Evolutionary conservation across 257 asterid genomes (phyloP).

Genomic region (Fraxinus anomala): DNA sequence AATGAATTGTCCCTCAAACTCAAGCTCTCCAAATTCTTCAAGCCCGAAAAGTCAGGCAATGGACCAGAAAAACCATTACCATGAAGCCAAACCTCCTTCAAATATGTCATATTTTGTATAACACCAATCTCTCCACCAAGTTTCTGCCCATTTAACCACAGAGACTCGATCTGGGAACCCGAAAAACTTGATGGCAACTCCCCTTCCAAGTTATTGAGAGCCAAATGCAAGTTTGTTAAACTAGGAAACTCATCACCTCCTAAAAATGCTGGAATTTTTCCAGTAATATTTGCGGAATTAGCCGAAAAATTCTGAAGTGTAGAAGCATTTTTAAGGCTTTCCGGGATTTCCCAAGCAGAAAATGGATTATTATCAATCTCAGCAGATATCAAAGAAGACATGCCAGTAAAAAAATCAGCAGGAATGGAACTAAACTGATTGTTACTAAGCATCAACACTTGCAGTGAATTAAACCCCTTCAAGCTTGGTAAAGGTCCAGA

Average conservation of each 20-base stretch:
- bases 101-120: conserved; percentile 69
- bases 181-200: conserved; percentile 64
- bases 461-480: conserved; percentile 61
- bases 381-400: conserved; percentile 70
- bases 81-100: conserved; percentile 92
- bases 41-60: conserved; percentile 67
- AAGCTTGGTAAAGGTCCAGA: conserved; percentile 81
- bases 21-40: conserved; percentile 55
- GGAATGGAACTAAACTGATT: conserved; percentile 71
- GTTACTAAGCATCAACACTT: conserved; percentile 65
- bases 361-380: conserved; percentile 79
- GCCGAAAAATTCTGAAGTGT: conserved; percentile 78
- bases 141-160: conserved; percentile 90
- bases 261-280: conserved; percentile 61
- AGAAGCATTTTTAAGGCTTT: conserved; percentile 62
- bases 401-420: conserved; percentile 69
- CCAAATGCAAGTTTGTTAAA: conserved; percentile 70
- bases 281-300: conserved; percentile 71
- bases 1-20: conserved; percentile 81
- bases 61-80: conserved; percentile 64
- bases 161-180: conserved; percentile 64
- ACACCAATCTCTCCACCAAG: conserved; percentile 69
- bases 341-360: conserved; percentile 68
- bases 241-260: conserved; percentile 68
- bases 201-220: conserved; percentile 73